phyloP scores from a whole-genome alignment of 2,329 filamentous ascomycete species.

The Pezicula carpinea region DNA sequence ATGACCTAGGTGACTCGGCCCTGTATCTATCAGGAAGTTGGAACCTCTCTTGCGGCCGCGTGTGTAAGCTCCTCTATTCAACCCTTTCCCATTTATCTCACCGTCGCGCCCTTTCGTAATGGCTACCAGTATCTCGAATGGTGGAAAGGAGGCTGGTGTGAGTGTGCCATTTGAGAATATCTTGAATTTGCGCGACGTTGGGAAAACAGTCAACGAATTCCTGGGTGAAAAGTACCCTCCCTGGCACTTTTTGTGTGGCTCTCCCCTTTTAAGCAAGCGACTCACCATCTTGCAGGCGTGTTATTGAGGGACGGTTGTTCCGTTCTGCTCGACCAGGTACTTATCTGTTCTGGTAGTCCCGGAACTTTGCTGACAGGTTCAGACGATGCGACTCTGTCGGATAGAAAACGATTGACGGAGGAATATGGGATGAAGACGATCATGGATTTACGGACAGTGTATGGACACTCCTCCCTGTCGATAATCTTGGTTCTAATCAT shows the following conservation, averaged over 20 bases:
- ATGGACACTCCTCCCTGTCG: conserved; percentile 12
- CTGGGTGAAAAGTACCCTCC: conserved; percentile 47
- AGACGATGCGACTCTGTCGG: conserved; percentile 67
- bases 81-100: no score
- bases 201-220: conserved; percentile 58
- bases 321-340: conserved; percentile 61
- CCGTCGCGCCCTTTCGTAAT: background rate
- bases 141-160: conserved; percentile 9
- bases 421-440: conserved; percentile 65
- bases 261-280: background rate
- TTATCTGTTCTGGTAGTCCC: conserved; percentile 4
- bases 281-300: conserved; percentile 26
- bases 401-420: conserved; percentile 54
- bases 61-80: no score
- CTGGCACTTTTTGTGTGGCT: conserved; percentile 2
- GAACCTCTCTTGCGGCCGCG: no score
- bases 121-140: conserved; percentile 13
- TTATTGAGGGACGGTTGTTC: conserved; percentile 62
- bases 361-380: conserved; percentile 19
- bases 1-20: no score
- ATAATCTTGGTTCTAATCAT: background rate
- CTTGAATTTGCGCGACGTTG: conserved; percentile 75
- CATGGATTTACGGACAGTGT: conserved; percentile 76
- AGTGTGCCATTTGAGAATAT: conserved; percentile 46
- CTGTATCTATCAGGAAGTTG: no score